Conservation (phyloP, 169 alveolate species). For the Cryptosporidium canis region DNA sequence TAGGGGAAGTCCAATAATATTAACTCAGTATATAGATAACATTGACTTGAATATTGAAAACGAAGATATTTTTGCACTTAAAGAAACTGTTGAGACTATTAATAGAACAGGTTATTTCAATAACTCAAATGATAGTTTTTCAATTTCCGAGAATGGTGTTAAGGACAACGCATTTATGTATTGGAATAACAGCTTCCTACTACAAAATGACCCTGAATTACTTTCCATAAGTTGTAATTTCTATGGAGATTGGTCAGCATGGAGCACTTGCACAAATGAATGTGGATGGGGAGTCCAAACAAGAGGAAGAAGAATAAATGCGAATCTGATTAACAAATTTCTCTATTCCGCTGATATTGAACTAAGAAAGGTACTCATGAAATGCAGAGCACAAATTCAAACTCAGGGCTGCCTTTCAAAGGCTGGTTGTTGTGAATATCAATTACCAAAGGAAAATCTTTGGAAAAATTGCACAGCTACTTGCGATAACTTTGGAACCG, state of each 20-base stretch:
- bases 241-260: slow-evolving; percentile 37
- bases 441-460: background rate
- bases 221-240: slow-evolving; percentile 25
- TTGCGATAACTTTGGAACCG: background rate
- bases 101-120: slow-evolving; percentile 1
- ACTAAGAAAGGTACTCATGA: background rate
- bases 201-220: slow-evolving; percentile 19
- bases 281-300: slow-evolving; percentile 64
- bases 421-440: slow-evolving; percentile 37
- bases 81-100: slow-evolving; percentile 4
- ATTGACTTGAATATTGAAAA: background rate
- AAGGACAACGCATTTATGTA: background rate
- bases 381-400: slow-evolving; percentile 36
- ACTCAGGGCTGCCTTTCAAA: slow-evolving; percentile 36
- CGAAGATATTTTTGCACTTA: background rate
- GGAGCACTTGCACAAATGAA: slow-evolving; percentile 40
- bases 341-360: background rate
- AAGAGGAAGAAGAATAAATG: slow-evolving; percentile 49
- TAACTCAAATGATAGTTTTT: background rate
- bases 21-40: slow-evolving; percentile 19
- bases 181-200: slow-evolving; percentile 30
- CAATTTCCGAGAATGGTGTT: background rate
- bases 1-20: slow-evolving; percentile 39
- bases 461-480: slow-evolving; percentile 27
- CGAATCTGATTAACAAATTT: background rate